Conservation (phyloP, 768 basidiomycete genomes). For the Podaxis rugospora region DNA sequence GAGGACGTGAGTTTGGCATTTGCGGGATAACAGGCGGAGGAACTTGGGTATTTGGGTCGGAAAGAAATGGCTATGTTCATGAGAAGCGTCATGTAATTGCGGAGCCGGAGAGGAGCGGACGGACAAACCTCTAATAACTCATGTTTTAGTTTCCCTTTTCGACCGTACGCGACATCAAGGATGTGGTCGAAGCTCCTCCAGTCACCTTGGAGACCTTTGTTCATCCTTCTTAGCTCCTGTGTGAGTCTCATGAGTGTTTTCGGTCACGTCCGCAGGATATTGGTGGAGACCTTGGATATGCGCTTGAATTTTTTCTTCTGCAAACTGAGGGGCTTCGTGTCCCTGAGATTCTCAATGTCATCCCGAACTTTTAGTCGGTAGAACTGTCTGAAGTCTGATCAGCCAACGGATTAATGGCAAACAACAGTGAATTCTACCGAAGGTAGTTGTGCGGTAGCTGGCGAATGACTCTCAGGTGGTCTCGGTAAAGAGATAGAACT, state of each 20-base stretch:
- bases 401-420: not conserved
- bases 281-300: constrained; percentile 41
- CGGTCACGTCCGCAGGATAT: not conserved
- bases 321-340: constrained; percentile 25
- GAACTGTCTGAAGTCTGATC: constrained; percentile 46
- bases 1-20: constrained; percentile 55
- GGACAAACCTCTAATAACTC: constrained; percentile 61
- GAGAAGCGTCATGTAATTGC: not conserved
- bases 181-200: constrained; percentile 49
- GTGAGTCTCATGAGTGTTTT: not conserved
- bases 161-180: constrained; percentile 70
- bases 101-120: not conserved
- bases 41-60: constrained; percentile 34
- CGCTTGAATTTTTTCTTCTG: constrained; percentile 41
- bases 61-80: constrained; percentile 47
- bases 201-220: constrained; percentile 49
- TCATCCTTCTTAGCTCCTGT: constrained; percentile 52
- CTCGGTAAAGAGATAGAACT: constrained; percentile 33
- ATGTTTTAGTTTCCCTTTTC: constrained; percentile 65
- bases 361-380: constrained; percentile 56
- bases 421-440: constrained; percentile 24
- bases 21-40: constrained; percentile 47
- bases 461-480: constrained; percentile 37
- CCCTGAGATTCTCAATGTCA: constrained; percentile 48
- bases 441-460: constrained; percentile 39